Evolutionary conservation across 176 grass and related monocot species (phyloP).

Genomic region (Oryza meyeriana): DNA sequence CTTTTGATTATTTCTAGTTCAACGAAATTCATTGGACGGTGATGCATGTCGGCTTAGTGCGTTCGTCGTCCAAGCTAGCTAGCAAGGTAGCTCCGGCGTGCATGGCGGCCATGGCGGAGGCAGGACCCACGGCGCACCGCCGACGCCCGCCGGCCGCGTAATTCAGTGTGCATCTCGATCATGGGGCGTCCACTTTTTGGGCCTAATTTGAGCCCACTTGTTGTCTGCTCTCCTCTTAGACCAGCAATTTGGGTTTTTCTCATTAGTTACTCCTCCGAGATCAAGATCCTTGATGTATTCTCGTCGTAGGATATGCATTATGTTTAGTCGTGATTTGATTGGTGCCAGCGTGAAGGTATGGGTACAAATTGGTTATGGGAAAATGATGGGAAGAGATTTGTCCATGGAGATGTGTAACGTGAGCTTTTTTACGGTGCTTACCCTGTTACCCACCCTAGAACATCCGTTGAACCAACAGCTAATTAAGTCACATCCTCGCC

Average conservation of each 20-base stretch:
- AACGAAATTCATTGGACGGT: neutral
- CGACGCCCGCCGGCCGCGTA: too few relatives aligned
- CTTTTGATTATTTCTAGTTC: neutral
- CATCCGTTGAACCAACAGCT: too few relatives aligned
- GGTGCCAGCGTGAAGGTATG: too few relatives aligned
- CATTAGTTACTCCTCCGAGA: neutral
- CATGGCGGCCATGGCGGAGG: neutral
- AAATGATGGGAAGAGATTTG: too few relatives aligned
- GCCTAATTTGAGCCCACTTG: neutral
- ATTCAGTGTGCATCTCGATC: neutral
- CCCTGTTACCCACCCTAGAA: too few relatives aligned
- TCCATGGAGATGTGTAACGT: too few relatives aligned
- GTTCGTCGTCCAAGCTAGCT: neutral
- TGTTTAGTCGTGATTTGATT: neutral
- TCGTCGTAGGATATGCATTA: neutral
- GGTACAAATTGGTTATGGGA: too few relatives aligned
- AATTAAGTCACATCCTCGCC: too few relatives aligned
- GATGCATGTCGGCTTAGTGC: neutral
- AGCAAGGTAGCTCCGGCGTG: neutral
- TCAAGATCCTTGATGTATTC: neutral
- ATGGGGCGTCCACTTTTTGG: neutral
- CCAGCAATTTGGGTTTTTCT: neutral
- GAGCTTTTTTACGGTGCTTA: too few relatives aligned
- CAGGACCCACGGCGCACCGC: neutral
- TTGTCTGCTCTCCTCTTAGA: neutral